Evolutionary conservation across 2,329 filamentous ascomycete genomes (phyloP).

Genomic region (Aspergillus costaricaensis): DNA sequence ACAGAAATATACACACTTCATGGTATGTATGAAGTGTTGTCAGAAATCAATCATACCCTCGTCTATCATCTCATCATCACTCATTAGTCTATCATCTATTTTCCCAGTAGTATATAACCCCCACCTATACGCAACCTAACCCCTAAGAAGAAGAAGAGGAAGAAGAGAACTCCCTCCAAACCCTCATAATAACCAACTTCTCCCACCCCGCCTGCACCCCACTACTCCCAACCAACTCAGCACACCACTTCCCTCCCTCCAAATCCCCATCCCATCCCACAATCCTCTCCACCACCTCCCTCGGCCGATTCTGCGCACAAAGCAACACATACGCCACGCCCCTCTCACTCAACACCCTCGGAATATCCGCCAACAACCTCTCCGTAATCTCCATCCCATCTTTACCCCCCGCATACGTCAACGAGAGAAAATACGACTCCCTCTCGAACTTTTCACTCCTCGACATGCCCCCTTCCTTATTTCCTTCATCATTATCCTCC

Average conservation of each 20-base stretch:
- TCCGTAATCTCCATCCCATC: constrained; percentile 96
- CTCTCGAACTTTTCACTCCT: constrained; percentile 63
- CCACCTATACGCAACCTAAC: neutral
- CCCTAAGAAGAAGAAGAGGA: neutral
- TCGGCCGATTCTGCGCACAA: constrained; percentile 86
- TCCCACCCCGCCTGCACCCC: constrained; percentile 93
- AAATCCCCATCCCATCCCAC: constrained; percentile 49
- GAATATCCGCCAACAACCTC: constrained; percentile 70
- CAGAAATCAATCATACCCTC: no score
- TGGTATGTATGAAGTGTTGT: no score
- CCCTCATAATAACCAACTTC: constrained; percentile 82
- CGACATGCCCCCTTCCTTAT: constrained; percentile 13
- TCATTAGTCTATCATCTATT: neutral
- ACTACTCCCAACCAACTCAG: constrained; percentile 76
- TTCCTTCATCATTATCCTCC: no score
- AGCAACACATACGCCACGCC: constrained; percentile 89
- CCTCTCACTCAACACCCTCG: constrained; percentile 60
- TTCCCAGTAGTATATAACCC: no score
- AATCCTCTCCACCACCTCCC: constrained; percentile 67
- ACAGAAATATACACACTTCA: no score
- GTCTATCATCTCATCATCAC: no score
- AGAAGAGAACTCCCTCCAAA: constrained; percentile 61
- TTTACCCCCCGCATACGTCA: constrained; percentile 84
- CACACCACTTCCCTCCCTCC: constrained; percentile 62
- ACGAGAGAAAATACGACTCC: constrained; percentile 77